Base-by-base conservation (phyloP, 2,329 filamentous ascomycete species). In the Calonectria crousiana region DNA sequence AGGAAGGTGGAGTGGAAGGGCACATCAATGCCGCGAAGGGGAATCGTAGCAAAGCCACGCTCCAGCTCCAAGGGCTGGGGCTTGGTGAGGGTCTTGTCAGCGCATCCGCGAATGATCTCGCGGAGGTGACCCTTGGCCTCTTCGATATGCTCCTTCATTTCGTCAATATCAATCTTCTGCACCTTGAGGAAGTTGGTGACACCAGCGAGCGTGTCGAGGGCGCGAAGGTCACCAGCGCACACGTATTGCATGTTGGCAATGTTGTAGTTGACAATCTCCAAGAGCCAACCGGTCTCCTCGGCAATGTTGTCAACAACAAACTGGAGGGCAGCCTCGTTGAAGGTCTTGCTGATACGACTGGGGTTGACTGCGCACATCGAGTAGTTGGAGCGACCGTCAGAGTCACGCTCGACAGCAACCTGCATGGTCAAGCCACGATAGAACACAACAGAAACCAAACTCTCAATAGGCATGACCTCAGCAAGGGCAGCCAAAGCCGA, bases 401-500 rank as follows among this genome's bases (percentile, higher is more conserved):
- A 96, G 84, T 99, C 97, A 84, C 97, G 95, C 89, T 98, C 97
- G 77, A 99, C 97, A 30, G 97, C 97, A 62, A 99, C 97, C 87
- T 99, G 97, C 97, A 99, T 99, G 28, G 97, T 99, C 82, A 99
- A 89, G 82, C 97, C 97, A 85, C 97, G 95, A 89, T 99, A 99
- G 91, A 99, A 99, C 70, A 99, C 97, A 60, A 99, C 97, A 0
- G 97, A 98, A 2, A 99, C 97, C 85, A 99, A 90, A 80, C 94
- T 97, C 89, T 99, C 97, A 82, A 99, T 99, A n/a, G 97, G 97
- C 95, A 99, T 98, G 84, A 99, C 97, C 83, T 99, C 96, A 14
- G 97, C 97, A 75, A 99, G 90, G 16, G 97, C 97, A 76, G 97
- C 97, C 76, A 99, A 92, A 13, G 97, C 97, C 76, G 96, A 98